Evolutionary conservation across 2,329 filamentous ascomycete species (phyloP).

Genomic region (Aureobasidium sp.): DNA sequence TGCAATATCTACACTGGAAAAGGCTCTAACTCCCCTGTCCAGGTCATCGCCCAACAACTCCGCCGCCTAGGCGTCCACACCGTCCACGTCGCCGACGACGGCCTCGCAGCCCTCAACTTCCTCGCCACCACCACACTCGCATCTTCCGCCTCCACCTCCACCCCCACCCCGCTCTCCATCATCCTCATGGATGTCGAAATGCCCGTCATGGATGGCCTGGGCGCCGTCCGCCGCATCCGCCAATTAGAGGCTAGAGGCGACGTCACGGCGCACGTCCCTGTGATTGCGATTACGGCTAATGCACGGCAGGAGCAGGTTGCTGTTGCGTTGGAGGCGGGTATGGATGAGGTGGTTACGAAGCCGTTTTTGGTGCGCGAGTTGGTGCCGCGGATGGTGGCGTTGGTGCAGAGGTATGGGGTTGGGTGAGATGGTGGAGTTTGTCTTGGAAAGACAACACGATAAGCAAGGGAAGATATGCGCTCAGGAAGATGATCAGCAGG

Average conservation of each 20-base stretch:
- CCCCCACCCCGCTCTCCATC: slow-evolving; percentile 28
- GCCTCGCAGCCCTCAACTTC: slow-evolving; percentile 28
- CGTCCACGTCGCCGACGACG: slow-evolving; percentile 32
- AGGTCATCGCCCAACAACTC: slow-evolving; percentile 32
- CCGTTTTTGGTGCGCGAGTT: slow-evolving; percentile 27
- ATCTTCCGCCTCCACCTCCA: neutral
- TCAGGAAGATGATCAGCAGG: no score
- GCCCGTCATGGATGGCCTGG: slow-evolving; percentile 75
- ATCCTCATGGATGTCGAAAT: slow-evolving; percentile 77
- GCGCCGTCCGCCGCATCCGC: slow-evolving; percentile 60
- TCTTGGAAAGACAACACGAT: no score
- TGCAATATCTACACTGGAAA: no score
- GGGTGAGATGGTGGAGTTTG: no score
- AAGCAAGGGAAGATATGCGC: no score
- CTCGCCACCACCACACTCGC: slow-evolving; percentile 20
- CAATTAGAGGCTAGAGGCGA: slow-evolving; percentile 55
- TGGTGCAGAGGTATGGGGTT: neutral
- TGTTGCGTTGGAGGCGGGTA: slow-evolving; percentile 61
- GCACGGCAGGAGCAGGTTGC: slow-evolving; percentile 65
- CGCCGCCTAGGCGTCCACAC: slow-evolving; percentile 24
- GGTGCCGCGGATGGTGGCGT: slow-evolving; percentile 25
- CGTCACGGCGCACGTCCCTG: slow-evolving; percentile 58
- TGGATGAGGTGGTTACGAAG: slow-evolving; percentile 32
- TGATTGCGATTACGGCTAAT: slow-evolving; percentile 72
- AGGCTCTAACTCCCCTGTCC: neutral